Evolutionary conservation across 2,329 filamentous ascomycete species (phyloP).

Genomic region (Aureobasidium sp.): DNA sequence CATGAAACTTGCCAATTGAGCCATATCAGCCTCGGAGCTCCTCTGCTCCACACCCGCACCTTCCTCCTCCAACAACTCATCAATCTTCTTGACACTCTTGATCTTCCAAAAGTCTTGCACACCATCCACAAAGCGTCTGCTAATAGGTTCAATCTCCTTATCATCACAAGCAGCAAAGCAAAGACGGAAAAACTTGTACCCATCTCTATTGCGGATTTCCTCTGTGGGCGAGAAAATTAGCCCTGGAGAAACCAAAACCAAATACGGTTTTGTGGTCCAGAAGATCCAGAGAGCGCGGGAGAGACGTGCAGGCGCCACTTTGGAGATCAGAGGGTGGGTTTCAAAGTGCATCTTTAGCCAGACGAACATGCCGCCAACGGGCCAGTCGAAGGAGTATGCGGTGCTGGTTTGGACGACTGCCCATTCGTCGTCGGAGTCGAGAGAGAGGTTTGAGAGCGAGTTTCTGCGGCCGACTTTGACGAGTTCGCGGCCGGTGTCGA

Average conservation of each 20-base stretch:
- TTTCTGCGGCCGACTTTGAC: slow-evolving; percentile 50
- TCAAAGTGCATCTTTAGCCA: slow-evolving; percentile 70
- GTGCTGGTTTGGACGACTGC: slow-evolving; percentile 64
- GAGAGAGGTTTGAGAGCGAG: slow-evolving; percentile 26
- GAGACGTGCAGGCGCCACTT: slow-evolving; percentile 46
- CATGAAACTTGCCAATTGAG: slow-evolving; percentile 3
- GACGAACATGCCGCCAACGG: slow-evolving; percentile 84
- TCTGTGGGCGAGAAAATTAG: slow-evolving; percentile 62
- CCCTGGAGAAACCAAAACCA: slow-evolving; percentile 64
- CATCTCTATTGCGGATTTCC: slow-evolving; percentile 47
- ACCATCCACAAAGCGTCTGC: slow-evolving; percentile 57
- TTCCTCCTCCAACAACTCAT: slow-evolving; percentile 47
- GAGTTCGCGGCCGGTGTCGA: slow-evolving; percentile 59
- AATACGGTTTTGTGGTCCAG: slow-evolving; percentile 58
- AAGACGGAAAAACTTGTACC: slow-evolving; percentile 65
- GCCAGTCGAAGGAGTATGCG: slow-evolving; percentile 70
- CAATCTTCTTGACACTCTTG: slow-evolving; percentile 56
- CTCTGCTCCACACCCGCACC: slow-evolving; percentile 14
- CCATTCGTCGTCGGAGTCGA: slow-evolving; percentile 51
- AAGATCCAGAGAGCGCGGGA: slow-evolving; percentile 61
- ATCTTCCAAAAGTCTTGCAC: slow-evolving; percentile 70
- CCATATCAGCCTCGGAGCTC: background rate
- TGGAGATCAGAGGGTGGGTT: slow-evolving; percentile 58
- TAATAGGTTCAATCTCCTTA: slow-evolving; percentile 55
- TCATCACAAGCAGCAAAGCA: slow-evolving; percentile 82